Base-by-base conservation (phyloP, 805 yeast species). In the Lipomyces yamadae region DNA sequence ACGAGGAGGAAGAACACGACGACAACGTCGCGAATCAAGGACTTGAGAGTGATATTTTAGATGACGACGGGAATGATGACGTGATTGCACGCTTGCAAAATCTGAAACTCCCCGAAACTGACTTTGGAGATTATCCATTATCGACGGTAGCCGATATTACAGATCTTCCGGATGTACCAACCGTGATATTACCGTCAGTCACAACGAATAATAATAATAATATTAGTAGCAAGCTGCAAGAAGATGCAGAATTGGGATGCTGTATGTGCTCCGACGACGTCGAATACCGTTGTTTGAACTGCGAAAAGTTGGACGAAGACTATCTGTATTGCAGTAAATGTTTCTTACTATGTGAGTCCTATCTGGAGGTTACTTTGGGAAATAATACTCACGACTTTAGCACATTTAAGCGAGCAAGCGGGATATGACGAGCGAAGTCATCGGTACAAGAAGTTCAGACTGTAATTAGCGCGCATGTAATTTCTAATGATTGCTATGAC, bases 201-300 rank as follows among this genome's bases (percentile, higher is more conserved):
- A 65, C 70, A 8, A 18, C 58, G 7, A 62, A 24, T 24, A 24
- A 57, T 11, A 62, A 57, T 11, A 62, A 60, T 24, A 52, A 48
- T 13, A 39, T 32, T 18, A 56, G 58, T n/a, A 24, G 30, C 35
- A 68, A 68, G 56, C 64, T 68, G 29, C 60, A 63, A 13, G 70
- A 63, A 48, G 70, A 68, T 33, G 65, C 65, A 4, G 70, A 63
- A 18, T 55, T 68, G n/a, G 71, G 71, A 10, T 68, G 71, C 42
- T 68, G 71, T 48, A 67, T 68, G 64, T 68, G 71, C 65, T 63
- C 71, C 1, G 57, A 53, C 34, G 71, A 68, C 58, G 70, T 60
- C 24, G 64, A 63, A 53, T 68, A 63, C 29, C 69, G 70, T 10
- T 68, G 71, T 52, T 24, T 61, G 13, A 68, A 63, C 6, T 68